phyloP scores from a whole-genome alignment of 169 alveolate genomes.

The Perkinsus marinus region DNA sequence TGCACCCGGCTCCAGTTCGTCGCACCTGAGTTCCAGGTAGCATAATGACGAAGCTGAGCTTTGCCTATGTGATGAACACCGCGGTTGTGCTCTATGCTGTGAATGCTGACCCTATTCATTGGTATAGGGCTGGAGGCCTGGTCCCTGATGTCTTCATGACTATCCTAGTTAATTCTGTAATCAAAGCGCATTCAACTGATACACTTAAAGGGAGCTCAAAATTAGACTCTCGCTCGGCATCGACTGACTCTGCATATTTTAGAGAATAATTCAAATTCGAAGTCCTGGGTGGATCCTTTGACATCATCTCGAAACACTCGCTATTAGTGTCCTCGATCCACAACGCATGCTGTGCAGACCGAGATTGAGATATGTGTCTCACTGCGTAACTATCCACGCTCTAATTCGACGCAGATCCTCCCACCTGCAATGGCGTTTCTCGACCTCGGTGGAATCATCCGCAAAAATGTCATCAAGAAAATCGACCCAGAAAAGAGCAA shows the following conservation, averaged over 20 bases:
- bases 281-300: too few species aligned
- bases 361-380: too few species aligned
- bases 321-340: too few species aligned
- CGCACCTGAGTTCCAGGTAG: neutral
- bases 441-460: neutral
- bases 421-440: neutral
- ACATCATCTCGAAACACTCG: too few species aligned
- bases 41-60: neutral
- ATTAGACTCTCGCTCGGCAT: too few species aligned
- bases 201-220: too few species aligned
- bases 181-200: neutral
- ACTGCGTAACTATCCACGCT: too few species aligned
- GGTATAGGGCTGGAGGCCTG: neutral
- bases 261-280: too few species aligned
- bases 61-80: neutral
- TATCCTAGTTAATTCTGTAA: neutral
- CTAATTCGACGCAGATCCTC: neutral
- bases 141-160: neutral
- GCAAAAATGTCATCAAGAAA: neutral
- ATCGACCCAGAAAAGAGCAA: neutral
- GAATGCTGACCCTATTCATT: neutral
- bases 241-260: too few species aligned
- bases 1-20: neutral
- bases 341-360: too few species aligned
- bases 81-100: neutral